Percentiles rank a stretch among this genome's conserved stretches.
These are phyloP conservation scores for Quercus rubra DNA, from an alignment of 306 rosid species.

Conservation along the genomic window DNA sequence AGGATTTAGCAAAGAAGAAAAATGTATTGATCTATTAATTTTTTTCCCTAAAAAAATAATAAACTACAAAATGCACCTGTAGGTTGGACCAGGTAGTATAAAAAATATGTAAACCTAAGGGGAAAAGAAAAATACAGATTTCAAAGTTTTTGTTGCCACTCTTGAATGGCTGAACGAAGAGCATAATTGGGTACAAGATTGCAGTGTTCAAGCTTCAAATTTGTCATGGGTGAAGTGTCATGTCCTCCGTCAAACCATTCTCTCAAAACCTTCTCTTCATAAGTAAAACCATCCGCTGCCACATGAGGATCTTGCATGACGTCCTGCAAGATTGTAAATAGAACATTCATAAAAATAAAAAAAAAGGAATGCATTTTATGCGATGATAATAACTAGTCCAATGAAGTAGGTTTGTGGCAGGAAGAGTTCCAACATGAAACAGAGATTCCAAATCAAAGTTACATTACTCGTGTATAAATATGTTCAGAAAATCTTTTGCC, in stretches of 20 bases:
- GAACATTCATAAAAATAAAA: not conserved
- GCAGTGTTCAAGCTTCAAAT: slow-evolving; percentile 48
- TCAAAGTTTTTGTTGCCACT: slow-evolving; percentile 69
- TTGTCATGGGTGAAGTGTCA: slow-evolving; percentile 76
- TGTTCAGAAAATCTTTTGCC: not conserved
- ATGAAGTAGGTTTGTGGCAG: not conserved
- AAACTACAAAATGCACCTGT: no score
- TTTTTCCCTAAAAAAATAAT: no score
- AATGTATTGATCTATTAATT: no score
- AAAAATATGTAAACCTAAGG: not conserved
- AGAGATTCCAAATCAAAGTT: not conserved
- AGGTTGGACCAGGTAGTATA: not conserved
- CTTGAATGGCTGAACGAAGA: slow-evolving; percentile 73
- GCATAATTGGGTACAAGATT: slow-evolving; percentile 70
- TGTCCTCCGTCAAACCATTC: slow-evolving; percentile 76
- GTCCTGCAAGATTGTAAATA: slow-evolving; percentile 51
- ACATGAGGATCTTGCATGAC: slow-evolving; percentile 83
- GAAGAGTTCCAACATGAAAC: not conserved
- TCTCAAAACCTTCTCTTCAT: slow-evolving; percentile 65
- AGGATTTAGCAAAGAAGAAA: no score
- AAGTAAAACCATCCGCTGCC: slow-evolving; percentile 79
- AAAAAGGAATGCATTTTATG: not conserved
- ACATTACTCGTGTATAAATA: not conserved
- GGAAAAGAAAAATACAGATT: not conserved
- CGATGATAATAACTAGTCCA: not conserved